Percentiles rank a stretch among this genome's conserved stretches.
phyloP scores from a whole-genome alignment of 2,329 filamentous ascomycete species.

The Canariomyces notabilis region DNA sequence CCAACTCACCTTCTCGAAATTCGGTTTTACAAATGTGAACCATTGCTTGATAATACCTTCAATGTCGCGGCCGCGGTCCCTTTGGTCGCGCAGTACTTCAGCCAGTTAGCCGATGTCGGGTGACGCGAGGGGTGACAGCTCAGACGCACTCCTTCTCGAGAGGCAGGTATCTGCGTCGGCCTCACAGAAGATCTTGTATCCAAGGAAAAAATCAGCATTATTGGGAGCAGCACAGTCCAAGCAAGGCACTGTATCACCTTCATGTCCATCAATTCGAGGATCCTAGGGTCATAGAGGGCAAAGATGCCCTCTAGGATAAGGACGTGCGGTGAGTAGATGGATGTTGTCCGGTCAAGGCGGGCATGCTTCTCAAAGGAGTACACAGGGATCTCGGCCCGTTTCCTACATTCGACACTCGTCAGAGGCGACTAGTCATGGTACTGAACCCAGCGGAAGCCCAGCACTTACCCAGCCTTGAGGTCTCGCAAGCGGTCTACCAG shows the following conservation, averaged over 20 bases:
- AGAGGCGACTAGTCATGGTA: constrained; percentile 6
- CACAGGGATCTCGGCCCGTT: constrained; percentile 83
- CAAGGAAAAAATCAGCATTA: not conserved
- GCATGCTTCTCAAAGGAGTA: constrained; percentile 95
- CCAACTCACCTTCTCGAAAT: constrained; percentile 75
- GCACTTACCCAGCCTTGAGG: constrained; percentile 79
- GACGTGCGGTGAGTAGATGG: constrained; percentile 94
- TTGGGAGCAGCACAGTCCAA: not conserved
- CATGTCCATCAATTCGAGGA: constrained; percentile 84
- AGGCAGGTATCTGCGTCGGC: constrained; percentile 93
- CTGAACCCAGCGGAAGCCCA: not conserved
- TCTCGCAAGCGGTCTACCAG: constrained; percentile 74
- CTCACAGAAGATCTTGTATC: constrained; percentile 89
- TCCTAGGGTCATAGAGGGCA: constrained; percentile 80
- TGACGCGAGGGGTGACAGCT: not conserved
- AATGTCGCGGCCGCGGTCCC: constrained; percentile 82
- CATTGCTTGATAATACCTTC: constrained; percentile 97
- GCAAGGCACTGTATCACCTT: constrained; percentile 53
- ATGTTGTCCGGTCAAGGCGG: constrained; percentile 70
- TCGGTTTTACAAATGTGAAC: constrained; percentile 94
- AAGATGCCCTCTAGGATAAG: constrained; percentile 94
- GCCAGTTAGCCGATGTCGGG: constrained; percentile 1
- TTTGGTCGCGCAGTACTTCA: constrained; percentile 77
- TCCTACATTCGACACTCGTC: constrained; percentile 43
- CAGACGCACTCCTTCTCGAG: constrained; percentile 70